A percentile compares a stretch with the other conserved stretches of the same genome.
phyloP scores from a whole-genome alignment of 208 protist species.

The Trypanosoma congolense region DNA sequence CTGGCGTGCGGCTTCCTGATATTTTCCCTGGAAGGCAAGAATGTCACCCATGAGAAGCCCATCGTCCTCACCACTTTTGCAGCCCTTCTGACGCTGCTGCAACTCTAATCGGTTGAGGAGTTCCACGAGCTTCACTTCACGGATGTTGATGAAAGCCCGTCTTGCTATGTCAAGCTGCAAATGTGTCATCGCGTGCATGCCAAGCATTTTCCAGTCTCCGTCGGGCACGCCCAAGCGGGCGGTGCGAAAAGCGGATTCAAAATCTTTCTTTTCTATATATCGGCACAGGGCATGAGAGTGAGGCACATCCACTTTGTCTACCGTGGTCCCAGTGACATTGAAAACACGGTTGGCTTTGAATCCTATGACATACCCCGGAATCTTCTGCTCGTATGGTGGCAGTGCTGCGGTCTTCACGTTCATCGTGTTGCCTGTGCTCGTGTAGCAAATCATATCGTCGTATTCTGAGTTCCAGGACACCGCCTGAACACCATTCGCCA shows the following conservation, averaged over 20 bases:
- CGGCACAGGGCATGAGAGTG: slow-evolving; percentile 88
- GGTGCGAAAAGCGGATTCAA: slow-evolving; percentile 84
- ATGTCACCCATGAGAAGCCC: slow-evolving; percentile 79
- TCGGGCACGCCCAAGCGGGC: slow-evolving; percentile 94
- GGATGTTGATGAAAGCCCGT: slow-evolving; percentile 90
- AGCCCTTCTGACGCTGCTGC: slow-evolving; percentile 33
- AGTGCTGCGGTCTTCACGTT: slow-evolving; percentile 93
- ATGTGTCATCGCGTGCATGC: slow-evolving; percentile 86
- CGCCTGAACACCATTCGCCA: slow-evolving; percentile 81
- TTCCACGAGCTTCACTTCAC: slow-evolving; percentile 90
- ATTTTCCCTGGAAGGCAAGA: slow-evolving; percentile 93
- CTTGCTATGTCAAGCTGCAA: slow-evolving; percentile 90
- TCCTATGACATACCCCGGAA: slow-evolving; percentile 92
- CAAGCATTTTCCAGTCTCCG: slow-evolving; percentile 92
- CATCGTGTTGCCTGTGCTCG: slow-evolving; percentile 64
- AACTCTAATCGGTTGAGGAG: slow-evolving; percentile 88
- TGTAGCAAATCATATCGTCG: slow-evolving; percentile 95
- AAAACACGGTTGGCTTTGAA: slow-evolving; percentile 95
- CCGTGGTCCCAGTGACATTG: slow-evolving; percentile 77
- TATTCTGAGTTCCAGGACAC: slow-evolving; percentile 94
- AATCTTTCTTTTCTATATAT: slow-evolving; percentile 91
- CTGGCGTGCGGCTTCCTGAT: slow-evolving; percentile 84
- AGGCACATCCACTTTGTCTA: slow-evolving; percentile 92
- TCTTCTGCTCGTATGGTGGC: slow-evolving; percentile 89
- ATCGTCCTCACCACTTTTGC: slow-evolving; percentile 33